Base-by-base conservation (phyloP, 2,329 filamentous ascomycete species). In the Cladophialophora immunda region DNA sequence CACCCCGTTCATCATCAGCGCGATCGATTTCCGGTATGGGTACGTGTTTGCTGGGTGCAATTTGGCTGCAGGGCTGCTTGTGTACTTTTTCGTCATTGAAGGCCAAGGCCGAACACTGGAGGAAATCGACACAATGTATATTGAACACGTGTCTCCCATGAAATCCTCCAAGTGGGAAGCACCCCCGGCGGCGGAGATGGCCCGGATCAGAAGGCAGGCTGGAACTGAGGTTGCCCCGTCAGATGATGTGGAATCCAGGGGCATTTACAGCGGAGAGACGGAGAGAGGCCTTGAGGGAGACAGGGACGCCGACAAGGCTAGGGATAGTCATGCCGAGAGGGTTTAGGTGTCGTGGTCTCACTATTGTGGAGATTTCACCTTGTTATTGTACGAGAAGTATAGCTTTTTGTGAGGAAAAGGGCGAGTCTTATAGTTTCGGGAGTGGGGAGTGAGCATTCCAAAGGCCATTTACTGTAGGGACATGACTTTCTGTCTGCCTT, bases 51-150 rank as follows among this genome's bases (percentile, higher is more conserved):
- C 90, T 0, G 89, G 83, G 0, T 93, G 90, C 76, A 92, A 91
- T 73, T 80, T 92, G 22, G 81, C 86, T 0, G 90, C 86, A 0
- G 86, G 87, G 0, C 70, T 88, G 0, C 78, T 93, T 13, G 89
- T 93, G 30, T 94, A 90, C 81, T 91, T 94, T 79, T 93, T 93
- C 77, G 85, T 93, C 60, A 87, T 90, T 64, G 91, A 94, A 76
- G 89, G 86, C 17, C 66, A 67, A 58, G 91, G 89, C 62, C 86
- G 90, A 6, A 89, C 87, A 0, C 83, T 94, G 1, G 92, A 94
- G 79, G 90, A 94, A 76, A 90, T 94, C 63, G 92, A 94, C 73
- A 90, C 88, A 54, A 91, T 92, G 89, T 93, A 93, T 70, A 82
- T 92, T 38, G 81, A 89, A 58, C 80, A 81, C 29, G 88, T 92